Evolutionary conservation across 768 basidiomycete genomes (phyloP).

Genomic region (Tricholoma flavovirens): DNA sequence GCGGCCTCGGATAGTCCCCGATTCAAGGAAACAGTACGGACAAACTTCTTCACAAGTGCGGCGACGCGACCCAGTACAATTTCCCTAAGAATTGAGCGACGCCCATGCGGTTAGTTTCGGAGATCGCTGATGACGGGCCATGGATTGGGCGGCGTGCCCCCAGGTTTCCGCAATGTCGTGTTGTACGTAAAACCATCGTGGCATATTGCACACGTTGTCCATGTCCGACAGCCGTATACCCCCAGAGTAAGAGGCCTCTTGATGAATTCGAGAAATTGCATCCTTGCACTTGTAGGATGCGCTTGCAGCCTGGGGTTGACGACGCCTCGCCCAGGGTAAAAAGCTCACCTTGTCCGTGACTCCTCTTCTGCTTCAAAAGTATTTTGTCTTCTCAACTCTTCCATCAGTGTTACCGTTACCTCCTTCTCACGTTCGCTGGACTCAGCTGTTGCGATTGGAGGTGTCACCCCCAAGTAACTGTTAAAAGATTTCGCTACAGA

Average conservation of each 20-base stretch:
- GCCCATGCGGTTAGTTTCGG: constrained; percentile 6
- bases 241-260: not conserved
- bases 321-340: constrained; percentile 6
- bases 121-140: constrained; percentile 1
- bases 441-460: constrained; percentile 73
- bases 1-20: constrained; percentile 84
- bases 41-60: constrained; percentile 89
- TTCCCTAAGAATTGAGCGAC: constrained; percentile 55
- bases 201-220: constrained; percentile 2
- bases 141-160: constrained; percentile 8
- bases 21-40: constrained; percentile 70
- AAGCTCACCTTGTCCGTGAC: constrained; percentile 74
- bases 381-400: constrained; percentile 80
- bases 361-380: constrained; percentile 90
- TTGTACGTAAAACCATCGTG: constrained; percentile 3
- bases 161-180: constrained; percentile 4
- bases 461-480: constrained; percentile 79
- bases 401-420: constrained; percentile 81
- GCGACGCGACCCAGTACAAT: constrained; percentile 87
- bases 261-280: not conserved
- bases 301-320: constrained; percentile 8
- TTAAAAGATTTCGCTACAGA: constrained; percentile 8
- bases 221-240: not conserved
- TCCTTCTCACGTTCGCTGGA: constrained; percentile 78
- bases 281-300: constrained; percentile 5